Evolutionary conservation across 176 grass and related monocot species (phyloP), one percentile per base, ranked within the genome.

Genomic region (Areca catechu): DNA sequence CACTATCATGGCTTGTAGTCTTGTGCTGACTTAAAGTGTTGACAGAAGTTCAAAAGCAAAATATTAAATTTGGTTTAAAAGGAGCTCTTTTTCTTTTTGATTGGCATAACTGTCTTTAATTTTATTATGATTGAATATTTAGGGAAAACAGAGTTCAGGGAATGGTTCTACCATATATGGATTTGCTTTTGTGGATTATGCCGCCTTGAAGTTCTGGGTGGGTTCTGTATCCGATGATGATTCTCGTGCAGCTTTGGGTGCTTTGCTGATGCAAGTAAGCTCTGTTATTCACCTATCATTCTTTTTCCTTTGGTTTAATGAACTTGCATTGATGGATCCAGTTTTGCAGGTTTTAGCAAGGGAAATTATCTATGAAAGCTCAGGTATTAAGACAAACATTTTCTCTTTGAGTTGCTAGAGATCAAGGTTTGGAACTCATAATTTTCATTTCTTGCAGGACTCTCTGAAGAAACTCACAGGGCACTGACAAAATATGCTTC

Each of bases 181-280:
- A 77, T 96, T 96, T 90, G 86, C 92, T 71, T 87, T 96, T 69
- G 69, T 96, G 60, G 92, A 96, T 69, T 82, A 82, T 62, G 86
- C 83, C 16, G 80, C 86, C 56, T 75, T 90, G 54, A 96, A 96
- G 60, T 82, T 87, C 58, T 96, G 86, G 86, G 79, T 96, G 48
- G 92, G 92, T 69, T 96, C 92, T 34, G 48, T 96, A 49, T 58
- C 56, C 48, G 86, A 96, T 19, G 83, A 96, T 62, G 80, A 84
- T 76, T 82, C 83, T 24, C 86, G 61, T 67, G 86, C 92, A 76
- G 75, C 77, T 70, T 80, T 96, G 64, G 92, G 92, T 20, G 83
- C 92, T 79, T 75, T 96, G 75, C 71, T 96, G 58, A 77, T 96
- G 76, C 92, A 96, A 85, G 92, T 88, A 82, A 62, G 52, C 18